A percentile compares a stretch with the other conserved stretches of the same genome.
These are phyloP conservation scores for Fusarium piperis DNA, from an alignment of 2,329 filamentous ascomycete genomes.

Conservation along the genomic window DNA sequence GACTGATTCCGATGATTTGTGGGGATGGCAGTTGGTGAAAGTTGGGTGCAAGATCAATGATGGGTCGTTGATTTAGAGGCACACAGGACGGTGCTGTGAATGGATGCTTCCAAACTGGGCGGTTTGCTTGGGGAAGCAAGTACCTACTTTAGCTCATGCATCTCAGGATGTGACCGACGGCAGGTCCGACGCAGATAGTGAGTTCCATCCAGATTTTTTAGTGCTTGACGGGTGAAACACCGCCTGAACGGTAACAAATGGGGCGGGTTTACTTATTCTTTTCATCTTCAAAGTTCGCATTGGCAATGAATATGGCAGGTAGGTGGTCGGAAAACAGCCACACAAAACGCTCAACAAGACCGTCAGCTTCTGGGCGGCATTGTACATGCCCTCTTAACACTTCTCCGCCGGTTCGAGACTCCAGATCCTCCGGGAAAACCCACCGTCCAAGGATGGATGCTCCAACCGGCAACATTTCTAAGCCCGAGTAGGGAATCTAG, in stretches of 20 bases:
- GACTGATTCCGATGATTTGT: background rate
- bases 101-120: background rate
- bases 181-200: slow-evolving; percentile 22
- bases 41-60: background rate
- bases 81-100: background rate
- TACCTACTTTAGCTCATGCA: slow-evolving; percentile 20
- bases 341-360: slow-evolving; percentile 7
- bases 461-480: slow-evolving; percentile 8
- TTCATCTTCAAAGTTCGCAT: background rate
- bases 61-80: slow-evolving; percentile 1
- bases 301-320: background rate
- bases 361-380: background rate
- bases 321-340: slow-evolving; percentile 6
- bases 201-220: background rate
- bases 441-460: background rate
- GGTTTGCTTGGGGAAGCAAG: slow-evolving; percentile 18
- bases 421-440: slow-evolving; percentile 10
- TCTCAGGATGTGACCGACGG: slow-evolving; percentile 15
- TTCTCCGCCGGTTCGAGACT: slow-evolving; percentile 15
- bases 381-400: slow-evolving; percentile 1
- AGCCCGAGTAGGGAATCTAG: slow-evolving; percentile 2
- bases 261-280: background rate
- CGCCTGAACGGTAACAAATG: background rate
- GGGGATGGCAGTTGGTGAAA: background rate
- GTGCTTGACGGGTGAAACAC: background rate